Conservation (phyloP, 768 basidiomycete species). For the Pulveroboletus sp. region DNA sequence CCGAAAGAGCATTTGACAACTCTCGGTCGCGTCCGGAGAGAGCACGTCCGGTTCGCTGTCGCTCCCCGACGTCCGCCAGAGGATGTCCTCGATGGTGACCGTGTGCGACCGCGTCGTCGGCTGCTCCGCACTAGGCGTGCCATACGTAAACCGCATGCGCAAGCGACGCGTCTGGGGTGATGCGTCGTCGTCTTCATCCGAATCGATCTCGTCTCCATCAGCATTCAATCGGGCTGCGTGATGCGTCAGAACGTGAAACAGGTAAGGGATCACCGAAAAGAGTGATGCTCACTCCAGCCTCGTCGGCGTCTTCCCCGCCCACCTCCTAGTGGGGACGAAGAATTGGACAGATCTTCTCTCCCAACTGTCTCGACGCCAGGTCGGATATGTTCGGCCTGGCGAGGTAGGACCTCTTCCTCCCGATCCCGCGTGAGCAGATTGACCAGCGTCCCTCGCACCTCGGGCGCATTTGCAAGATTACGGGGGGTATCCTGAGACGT, state of each 20-base stretch:
- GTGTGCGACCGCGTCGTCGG: constrained; percentile 29
- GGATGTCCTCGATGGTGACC: constrained; percentile 24
- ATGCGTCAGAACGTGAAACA: constrained; percentile 7
- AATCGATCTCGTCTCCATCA: constrained; percentile 62
- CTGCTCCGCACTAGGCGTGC: constrained; percentile 19
- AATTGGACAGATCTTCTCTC: constrained; percentile 10
- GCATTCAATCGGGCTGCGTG: constrained; percentile 36
- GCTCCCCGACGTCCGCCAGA: constrained; percentile 24
- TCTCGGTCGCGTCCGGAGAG: constrained; percentile 22
- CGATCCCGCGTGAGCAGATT: constrained; percentile 24
- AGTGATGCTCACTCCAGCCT: constrained; percentile 30
- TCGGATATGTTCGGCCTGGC: constrained; percentile 8
- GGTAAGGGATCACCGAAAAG: not conserved
- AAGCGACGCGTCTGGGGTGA: constrained; percentile 51
- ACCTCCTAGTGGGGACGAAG: constrained; percentile 8
- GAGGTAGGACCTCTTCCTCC: constrained; percentile 13
- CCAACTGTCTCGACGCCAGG: constrained; percentile 3
- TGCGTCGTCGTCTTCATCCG: constrained; percentile 50
- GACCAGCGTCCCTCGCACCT: constrained; percentile 23
- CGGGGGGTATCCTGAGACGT: constrained; percentile 16
- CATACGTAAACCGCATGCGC: constrained; percentile 35
- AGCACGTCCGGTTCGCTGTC: constrained; percentile 18
- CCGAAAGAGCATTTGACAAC: constrained; percentile 10
- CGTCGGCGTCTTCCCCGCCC: constrained; percentile 29
- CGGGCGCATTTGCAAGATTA: constrained; percentile 20